phyloP scores from a whole-genome alignment of 108 stramenopile genomes.

The Cyclotella cryptica region DNA sequence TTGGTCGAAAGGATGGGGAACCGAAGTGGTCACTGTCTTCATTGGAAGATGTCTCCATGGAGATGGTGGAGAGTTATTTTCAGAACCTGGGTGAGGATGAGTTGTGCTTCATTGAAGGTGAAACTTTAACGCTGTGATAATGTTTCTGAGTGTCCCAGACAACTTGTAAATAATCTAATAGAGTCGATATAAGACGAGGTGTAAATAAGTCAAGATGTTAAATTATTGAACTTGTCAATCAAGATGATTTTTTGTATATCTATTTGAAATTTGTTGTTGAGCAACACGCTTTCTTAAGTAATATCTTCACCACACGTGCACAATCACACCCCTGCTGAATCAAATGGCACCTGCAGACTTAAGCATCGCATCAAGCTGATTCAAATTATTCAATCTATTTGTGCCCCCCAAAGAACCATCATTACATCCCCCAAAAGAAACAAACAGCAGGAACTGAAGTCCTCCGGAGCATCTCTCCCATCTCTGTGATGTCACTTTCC shows the following conservation, averaged over 20 bases:
- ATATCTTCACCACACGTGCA: too few relatives aligned
- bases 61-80: conserved; percentile 72
- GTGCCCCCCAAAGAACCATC: conserved; percentile 86
- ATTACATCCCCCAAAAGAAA: conserved; percentile 92
- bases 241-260: too few relatives aligned
- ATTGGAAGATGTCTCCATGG: conserved; percentile 63
- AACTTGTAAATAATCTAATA: neutral
- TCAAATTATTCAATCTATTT: conserved; percentile 56
- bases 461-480: conserved; percentile 78
- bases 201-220: too few relatives aligned
- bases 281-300: too few relatives aligned
- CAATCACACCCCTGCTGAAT: neutral
- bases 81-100: conserved; percentile 61
- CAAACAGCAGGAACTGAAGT: conserved; percentile 94
- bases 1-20: conserved; percentile 91
- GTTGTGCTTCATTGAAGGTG: conserved; percentile 18
- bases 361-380: conserved; percentile 75
- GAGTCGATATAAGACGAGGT: neutral
- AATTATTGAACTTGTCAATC: too few relatives aligned
- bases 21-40: conserved; percentile 86
- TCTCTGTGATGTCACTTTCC: conserved; percentile 87
- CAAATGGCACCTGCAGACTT: conserved; percentile 58
- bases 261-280: too few relatives aligned
- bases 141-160: neutral
- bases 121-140: conserved; percentile 26